Evolutionary conservation across 2,329 filamentous ascomycete genomes (phyloP), one percentile per base, ranked within the genome.

Genomic region (Cladosporium oxysporum): DNA sequence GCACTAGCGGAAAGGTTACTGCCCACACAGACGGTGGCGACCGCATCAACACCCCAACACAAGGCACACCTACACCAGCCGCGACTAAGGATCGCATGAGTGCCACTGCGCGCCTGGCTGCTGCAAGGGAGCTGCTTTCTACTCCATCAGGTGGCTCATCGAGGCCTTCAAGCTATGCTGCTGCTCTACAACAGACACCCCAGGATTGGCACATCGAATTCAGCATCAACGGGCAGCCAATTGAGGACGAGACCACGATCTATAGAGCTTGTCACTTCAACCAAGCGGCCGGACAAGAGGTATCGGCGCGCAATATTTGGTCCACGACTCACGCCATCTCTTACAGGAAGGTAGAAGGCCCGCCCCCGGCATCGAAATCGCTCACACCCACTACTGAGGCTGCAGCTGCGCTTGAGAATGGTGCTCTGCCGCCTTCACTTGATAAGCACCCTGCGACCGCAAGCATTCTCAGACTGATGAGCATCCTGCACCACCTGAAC

Each of bases 121-220:
- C 75, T 57, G 74, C 76, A 3, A 70, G 76, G 29, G 75, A 78
- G 61, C 55, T 76, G 66, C 70, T 77, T 8, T 79, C 83, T 1
- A 76, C 79, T 61, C 81, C 87, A 0, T 82, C 88, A 1, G 65
- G 70, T 3, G 65, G 57, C 14, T 74, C 82, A 37, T 77, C 78
- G 11, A 85, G 90, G 11, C 85, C 90, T 3, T 87, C 92, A 78
- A 92, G 93, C 0, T 97, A 97, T 77, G 90, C 93, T 28, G 91
- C 91, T 62, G 92, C 92, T 4, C 86, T 96, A 62, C 91, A 93
- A 71, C 83, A 91, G 16, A 83, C 87, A 0, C 92, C 93, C 1
- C 91, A 96, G 75, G 93, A 98, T 75, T 99, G 95, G 95, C 94
- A 99, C 74, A 93, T 99, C 67, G 92, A 98, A 74, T 99, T 99